Base-by-base conservation (phyloP, 371 early-diverging fungal species). In the Circinella minor region DNA sequence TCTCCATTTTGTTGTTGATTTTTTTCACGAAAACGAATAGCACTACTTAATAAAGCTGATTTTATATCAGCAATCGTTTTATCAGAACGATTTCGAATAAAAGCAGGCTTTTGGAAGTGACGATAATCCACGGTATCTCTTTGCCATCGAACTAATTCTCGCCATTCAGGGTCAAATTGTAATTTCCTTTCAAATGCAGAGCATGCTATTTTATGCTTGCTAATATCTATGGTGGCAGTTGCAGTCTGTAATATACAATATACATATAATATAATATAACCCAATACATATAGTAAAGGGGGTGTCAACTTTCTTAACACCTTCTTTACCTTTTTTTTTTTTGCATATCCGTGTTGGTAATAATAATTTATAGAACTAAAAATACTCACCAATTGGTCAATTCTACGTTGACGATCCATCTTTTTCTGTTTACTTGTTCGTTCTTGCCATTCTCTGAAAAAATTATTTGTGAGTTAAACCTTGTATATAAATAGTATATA, bases 41-140 rank as follows among this genome's bases (percentile, higher is more conserved):
- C 71, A 39, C 70, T 67, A 36, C 72, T 67, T 15, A 76, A 73
- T 20, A 72, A 72, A 46, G 70, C 59, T 55, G 76, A 72, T 37
- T 71, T 76, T 13, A 74, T 39, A 36, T 55, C 66, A 74, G 61
- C 36, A 65, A 76, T 11, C 68, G 48, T 9, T 51, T 66, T 48
- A 9, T 54, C 36, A 0, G 78, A 68, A 49, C 37, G 20, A 10
- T 77, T 54, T 36, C 70, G 73, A 10, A 81, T 60, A 70, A 81
- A 81, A 7, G 69, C 75, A 39, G 81, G 81, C 38, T 66, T 72
- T 69, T 74, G 77, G 61, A 78, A 67, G 67, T 73, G 74, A 5
- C 78, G 77, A 61, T 81, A 81, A 59, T 81, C 75, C 14, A 74
- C 62, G 4, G 81, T 78, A 3, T 81, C 76, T 54, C 79, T 66